Base-by-base conservation (phyloP, 2,329 filamentous ascomycete species). In the Fusarium floridanum region DNA sequence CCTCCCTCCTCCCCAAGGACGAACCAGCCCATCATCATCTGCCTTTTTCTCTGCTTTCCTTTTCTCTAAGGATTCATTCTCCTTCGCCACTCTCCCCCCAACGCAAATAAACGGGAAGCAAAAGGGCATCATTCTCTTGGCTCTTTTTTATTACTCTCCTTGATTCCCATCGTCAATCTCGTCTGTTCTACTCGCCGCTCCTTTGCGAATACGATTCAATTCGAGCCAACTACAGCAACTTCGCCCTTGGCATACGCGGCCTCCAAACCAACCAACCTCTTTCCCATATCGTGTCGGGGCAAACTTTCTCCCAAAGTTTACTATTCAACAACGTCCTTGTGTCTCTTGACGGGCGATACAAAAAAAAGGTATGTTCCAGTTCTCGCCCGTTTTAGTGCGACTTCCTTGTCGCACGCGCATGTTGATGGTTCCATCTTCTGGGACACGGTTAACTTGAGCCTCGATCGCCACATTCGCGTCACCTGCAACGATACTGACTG, bases 351-450 rank as follows among this genome's bases (percentile, higher is more conserved):
- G 45, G 64, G 64, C 43, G 60, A 50, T 37, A 72, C 37, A 64
- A 64, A 67, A 64, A 68, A 68, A 68, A 68, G 70, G 72, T 75
- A 72, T 73, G 72, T 70, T 56, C 61, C 59, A 73, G 72, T 53
- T 56, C 55, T 53, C 55, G 50, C 61, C 66, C 56, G 48, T 64
- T 56, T 32, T 67, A 34, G 72, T 75, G 69, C 37, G 29, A 73
- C 69, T 37, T 6, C 24, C 29, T 27, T 71, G 62, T 75, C 48
- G 62, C 65, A 70, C 66, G 62, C 39, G 41, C 66, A 59, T 53
- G 12, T 59, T 34, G 24, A n/a, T 53, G 48, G 39, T 59, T 64
- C 62, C 62, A 45, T 64, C 48, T 57, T 16, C 50, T 55, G 22
- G 48, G 61, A 29, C 27, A 27, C 32, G 29, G 39, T 61, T 68